Percentiles rank a stretch among this genome's conserved stretches.
These are phyloP conservation scores for Pseudocercospora pini-densiflorae DNA, from an alignment of 2,329 filamentous ascomycete species.

Conservation along the genomic window DNA sequence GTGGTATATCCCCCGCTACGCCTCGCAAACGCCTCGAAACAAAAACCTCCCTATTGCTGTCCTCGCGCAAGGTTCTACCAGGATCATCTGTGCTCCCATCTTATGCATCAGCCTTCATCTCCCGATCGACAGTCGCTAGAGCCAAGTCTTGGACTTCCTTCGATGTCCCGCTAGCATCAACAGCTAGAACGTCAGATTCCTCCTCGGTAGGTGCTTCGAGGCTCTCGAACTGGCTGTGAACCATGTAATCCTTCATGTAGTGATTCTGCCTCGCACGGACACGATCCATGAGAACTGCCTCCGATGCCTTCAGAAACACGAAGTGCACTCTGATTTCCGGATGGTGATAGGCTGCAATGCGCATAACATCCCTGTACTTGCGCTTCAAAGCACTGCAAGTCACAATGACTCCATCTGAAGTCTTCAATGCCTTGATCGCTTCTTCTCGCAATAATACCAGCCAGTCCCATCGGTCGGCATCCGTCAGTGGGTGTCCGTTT, in stretches of 20 bases:
- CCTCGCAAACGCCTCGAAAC: background rate
- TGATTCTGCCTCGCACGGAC: constrained; percentile 78
- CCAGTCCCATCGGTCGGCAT: constrained; percentile 98
- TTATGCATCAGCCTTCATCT: constrained; percentile 34
- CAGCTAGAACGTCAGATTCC: constrained; percentile 48
- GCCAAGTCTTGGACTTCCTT: constrained; percentile 48
- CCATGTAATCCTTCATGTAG: constrained; percentile 97
- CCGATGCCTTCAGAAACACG: constrained; percentile 81
- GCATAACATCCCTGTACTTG: constrained; percentile 82
- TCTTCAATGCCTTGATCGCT: constrained; percentile 42
- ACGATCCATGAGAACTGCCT: constrained; percentile 74
- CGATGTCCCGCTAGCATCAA: constrained; percentile 51
- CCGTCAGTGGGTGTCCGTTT: constrained; percentile 79
- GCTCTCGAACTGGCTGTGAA: constrained; percentile 85
- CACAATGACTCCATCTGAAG: constrained; percentile 74
- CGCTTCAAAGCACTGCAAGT: constrained; percentile 96
- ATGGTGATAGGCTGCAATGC: constrained; percentile 53
- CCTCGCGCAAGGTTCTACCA: background rate
- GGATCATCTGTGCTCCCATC: background rate
- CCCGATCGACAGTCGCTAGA: constrained; percentile 43
- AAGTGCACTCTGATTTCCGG: constrained; percentile 71
- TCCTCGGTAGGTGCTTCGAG: constrained; percentile 79
- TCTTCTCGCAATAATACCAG: constrained; percentile 60
- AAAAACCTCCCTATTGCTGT: background rate
- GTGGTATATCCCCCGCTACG: constrained; percentile 19